A percentile compares a stretch with the other conserved stretches of the same genome.
These are phyloP conservation scores for Ampelocalamus luodianensis DNA, from an alignment of 176 grass and related monocot species.

Conservation along the genomic window DNA sequence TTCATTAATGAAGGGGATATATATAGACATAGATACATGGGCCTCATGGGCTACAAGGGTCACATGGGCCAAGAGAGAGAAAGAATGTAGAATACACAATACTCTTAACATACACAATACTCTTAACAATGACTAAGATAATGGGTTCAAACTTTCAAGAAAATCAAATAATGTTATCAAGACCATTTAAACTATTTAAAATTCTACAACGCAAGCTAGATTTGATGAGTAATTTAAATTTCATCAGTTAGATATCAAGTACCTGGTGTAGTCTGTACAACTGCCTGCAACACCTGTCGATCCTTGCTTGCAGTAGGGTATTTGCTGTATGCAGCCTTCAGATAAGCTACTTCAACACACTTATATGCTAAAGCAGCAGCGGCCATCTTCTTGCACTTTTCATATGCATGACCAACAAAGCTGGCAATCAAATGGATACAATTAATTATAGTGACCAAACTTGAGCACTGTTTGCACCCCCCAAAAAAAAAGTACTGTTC, in stretches of 20 bases:
- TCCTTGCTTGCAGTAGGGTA: slow-evolving; percentile 75
- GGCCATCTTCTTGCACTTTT: slow-evolving; percentile 84
- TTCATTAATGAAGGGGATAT: too few species aligned
- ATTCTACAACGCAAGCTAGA: background rate
- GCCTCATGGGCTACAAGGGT: too few species aligned
- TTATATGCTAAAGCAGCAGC: slow-evolving; percentile 95
- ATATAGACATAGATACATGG: too few species aligned
- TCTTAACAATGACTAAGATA: too few species aligned
- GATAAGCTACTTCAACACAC: slow-evolving; percentile 98
- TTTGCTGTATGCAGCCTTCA: slow-evolving; percentile 94
- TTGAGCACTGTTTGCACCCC: too few species aligned
- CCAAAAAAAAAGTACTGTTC: too few species aligned
- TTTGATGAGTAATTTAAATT: slow-evolving; percentile 24
- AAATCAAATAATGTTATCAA: background rate
- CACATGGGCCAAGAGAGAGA: too few species aligned
- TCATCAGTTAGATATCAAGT: slow-evolving; percentile 38
- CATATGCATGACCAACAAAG: slow-evolving; percentile 90
- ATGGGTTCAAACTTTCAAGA: slow-evolving; percentile 12
- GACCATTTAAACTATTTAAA: slow-evolving; percentile 20
- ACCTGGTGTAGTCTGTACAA: slow-evolving; percentile 82
- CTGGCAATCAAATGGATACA: slow-evolving; percentile 55
- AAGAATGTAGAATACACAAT: too few species aligned
- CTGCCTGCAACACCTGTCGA: slow-evolving; percentile 77
- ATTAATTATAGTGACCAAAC: slow-evolving; percentile 28
- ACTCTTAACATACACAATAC: too few species aligned